Conservation (phyloP, 2,329 filamentous ascomycete species). For the Hirsutella rhossiliensis region DNA sequence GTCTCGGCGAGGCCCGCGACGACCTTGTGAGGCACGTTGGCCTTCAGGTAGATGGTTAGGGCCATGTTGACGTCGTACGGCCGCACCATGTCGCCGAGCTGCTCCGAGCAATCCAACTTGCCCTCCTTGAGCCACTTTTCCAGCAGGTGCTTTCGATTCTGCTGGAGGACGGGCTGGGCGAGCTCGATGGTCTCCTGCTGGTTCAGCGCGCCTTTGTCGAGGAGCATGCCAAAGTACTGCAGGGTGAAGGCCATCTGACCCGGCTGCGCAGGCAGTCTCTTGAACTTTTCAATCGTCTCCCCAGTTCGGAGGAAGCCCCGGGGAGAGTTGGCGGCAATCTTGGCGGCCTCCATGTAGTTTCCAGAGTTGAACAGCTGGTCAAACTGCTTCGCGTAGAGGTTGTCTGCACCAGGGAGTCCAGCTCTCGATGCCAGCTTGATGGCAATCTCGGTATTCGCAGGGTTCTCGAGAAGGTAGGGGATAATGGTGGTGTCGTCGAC, state of each 20-base stretch:
- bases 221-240: slow-evolving; percentile 93
- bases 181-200: slow-evolving; percentile 89
- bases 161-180: slow-evolving; percentile 79
- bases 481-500: slow-evolving; percentile 88
- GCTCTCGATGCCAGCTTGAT: slow-evolving; percentile 94
- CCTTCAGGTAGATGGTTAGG: slow-evolving; percentile 78
- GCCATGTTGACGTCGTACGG: slow-evolving; percentile 82
- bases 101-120: slow-evolving; percentile 92
- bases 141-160: slow-evolving; percentile 88
- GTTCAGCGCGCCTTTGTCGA: slow-evolving; percentile 91
- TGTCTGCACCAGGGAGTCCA: slow-evolving; percentile 86
- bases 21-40: slow-evolving; percentile 85
- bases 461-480: slow-evolving; percentile 91
- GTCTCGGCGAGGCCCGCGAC: slow-evolving; percentile 92
- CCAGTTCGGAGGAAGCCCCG: slow-evolving; percentile 88
- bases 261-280: slow-evolving; percentile 66
- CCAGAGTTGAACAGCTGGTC: slow-evolving; percentile 72
- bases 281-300: slow-evolving; percentile 94
- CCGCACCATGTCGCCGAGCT: slow-evolving; percentile 88
- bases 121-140: slow-evolving; percentile 98
- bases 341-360: slow-evolving; percentile 80
- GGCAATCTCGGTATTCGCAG: slow-evolving; percentile 83
- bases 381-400: slow-evolving; percentile 86
- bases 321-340: slow-evolving; percentile 92
- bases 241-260: slow-evolving; percentile 89